Conservation (phyloP, 2,329 filamentous ascomycete genomes). For the Botrytis hyacinthi region DNA sequence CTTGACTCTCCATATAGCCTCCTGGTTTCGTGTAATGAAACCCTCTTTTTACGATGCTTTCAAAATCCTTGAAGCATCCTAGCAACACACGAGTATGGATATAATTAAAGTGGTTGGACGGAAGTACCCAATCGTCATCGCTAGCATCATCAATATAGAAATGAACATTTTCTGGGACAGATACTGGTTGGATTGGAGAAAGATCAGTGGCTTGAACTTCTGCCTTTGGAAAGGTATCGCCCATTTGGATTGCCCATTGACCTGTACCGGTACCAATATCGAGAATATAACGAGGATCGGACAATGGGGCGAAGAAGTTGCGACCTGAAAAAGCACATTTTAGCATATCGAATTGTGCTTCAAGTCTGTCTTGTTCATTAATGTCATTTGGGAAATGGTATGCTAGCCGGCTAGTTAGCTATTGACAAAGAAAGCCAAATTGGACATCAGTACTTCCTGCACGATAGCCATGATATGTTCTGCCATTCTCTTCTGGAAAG, state of each 20-base stretch:
- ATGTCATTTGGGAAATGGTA: conserved; percentile 48
- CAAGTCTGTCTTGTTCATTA: conserved; percentile 49
- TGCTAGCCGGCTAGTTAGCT: conserved; percentile 23
- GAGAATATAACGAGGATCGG: conserved; percentile 37
- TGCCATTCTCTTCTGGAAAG: conserved; percentile 32
- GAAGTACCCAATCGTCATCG: conserved; percentile 46
- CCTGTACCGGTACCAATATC: conserved; percentile 51
- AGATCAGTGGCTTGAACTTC: conserved; percentile 62
- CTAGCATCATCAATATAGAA: conserved; percentile 56
- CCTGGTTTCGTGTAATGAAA: conserved; percentile 40
- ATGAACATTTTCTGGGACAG: conserved; percentile 69
- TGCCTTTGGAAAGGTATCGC: conserved; percentile 57
- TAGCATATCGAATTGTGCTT: conserved; percentile 49
- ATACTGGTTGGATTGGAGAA: conserved; percentile 63
- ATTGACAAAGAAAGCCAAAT: neutral
- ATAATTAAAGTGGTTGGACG: conserved; percentile 53
- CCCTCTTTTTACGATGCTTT: conserved; percentile 53
- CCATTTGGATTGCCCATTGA: conserved; percentile 62
- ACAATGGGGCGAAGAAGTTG: conserved; percentile 46
- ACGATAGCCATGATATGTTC: conserved; percentile 30
- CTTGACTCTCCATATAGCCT: conserved; percentile 42
- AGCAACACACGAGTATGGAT: conserved; percentile 50
- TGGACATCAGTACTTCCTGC: conserved; percentile 15
- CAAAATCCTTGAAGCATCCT: conserved; percentile 40
- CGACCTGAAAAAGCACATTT: conserved; percentile 39